These are phyloP conservation scores for Xylaria telfairii DNA, from an alignment of 495 filamentous ascomycete genomes.

Conservation along the genomic window DNA sequence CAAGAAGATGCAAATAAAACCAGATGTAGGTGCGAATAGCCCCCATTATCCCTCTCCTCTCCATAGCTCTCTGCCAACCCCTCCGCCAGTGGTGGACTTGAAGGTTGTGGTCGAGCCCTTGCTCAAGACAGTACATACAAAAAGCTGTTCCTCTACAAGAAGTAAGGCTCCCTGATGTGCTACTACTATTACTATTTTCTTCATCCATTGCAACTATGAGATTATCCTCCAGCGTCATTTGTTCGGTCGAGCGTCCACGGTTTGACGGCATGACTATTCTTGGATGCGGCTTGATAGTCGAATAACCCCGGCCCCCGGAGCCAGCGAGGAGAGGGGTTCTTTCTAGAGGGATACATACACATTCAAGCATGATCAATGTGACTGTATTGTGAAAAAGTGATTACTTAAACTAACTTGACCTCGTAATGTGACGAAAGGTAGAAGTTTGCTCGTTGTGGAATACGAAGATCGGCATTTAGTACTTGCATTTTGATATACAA, in stretches of 20 bases:
- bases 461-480: not conserved
- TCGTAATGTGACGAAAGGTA: not conserved
- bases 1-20: slow-evolving; percentile 29
- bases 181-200: not conserved
- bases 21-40: slow-evolving; percentile 23
- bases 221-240: not conserved
- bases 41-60: slow-evolving; percentile 22
- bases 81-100: slow-evolving; percentile 12
- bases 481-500: not conserved
- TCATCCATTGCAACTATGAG: slow-evolving; percentile 22
- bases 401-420: not conserved
- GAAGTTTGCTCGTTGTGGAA: not conserved
- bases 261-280: not conserved
- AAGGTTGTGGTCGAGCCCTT: slow-evolving; percentile 18
- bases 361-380: not conserved
- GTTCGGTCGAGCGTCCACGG: not conserved
- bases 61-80: slow-evolving; percentile 16
- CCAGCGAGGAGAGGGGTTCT: slow-evolving; percentile 23
- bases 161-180: not conserved
- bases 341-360: not conserved
- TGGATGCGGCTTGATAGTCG: slow-evolving; percentile 20
- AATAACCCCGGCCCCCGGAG: slow-evolving; percentile 16
- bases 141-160: not conserved
- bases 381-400: too few relatives aligned
- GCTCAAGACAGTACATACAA: slow-evolving; percentile 31